Percentiles rank a stretch among this genome's conserved stretches.
Conservation (phyloP, 352 stramenopile genomes). For the Pythium sp. region DNA sequence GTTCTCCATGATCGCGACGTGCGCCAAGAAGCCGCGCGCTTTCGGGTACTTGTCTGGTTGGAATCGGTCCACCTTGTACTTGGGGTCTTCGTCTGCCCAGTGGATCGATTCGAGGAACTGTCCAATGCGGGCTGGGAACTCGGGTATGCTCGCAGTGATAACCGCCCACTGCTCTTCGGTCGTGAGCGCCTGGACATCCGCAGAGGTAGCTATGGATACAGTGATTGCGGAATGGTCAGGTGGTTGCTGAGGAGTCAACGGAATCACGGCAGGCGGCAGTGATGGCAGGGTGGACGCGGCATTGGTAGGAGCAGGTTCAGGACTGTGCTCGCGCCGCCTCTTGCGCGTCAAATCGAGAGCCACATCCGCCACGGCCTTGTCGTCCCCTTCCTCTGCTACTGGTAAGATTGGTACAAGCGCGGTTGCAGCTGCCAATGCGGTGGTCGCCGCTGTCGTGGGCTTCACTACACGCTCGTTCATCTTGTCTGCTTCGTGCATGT, state of each 20-base stretch:
- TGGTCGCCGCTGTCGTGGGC: not conserved
- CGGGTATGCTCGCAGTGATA: not conserved
- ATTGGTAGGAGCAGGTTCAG: not conserved
- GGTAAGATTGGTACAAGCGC: not conserved
- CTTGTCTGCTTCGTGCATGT: not conserved
- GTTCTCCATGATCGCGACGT: slow-evolving; percentile 13
- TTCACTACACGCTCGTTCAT: not conserved
- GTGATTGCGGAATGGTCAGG: not conserved
- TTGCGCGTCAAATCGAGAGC: not conserved
- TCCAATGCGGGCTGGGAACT: slow-evolving; percentile 2
- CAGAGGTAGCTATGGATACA: not conserved
- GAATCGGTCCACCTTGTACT: slow-evolving; percentile 18
- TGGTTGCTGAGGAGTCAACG: not conserved
- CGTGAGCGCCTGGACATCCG: not conserved
- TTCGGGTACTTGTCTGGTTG: slow-evolving; percentile 12
- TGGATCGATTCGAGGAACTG: not conserved
- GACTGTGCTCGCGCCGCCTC: not conserved
- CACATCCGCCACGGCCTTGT: not conserved
- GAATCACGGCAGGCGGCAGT: not conserved
- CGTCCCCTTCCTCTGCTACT: not conserved
- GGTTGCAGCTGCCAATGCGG: not conserved
- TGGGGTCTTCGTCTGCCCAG: not conserved
- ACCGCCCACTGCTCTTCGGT: not conserved
- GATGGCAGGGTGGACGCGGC: not conserved
- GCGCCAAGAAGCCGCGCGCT: slow-evolving; percentile 9